phyloP scores from a whole-genome alignment of 768 basidiomycete species.

The Chiua virens region DNA sequence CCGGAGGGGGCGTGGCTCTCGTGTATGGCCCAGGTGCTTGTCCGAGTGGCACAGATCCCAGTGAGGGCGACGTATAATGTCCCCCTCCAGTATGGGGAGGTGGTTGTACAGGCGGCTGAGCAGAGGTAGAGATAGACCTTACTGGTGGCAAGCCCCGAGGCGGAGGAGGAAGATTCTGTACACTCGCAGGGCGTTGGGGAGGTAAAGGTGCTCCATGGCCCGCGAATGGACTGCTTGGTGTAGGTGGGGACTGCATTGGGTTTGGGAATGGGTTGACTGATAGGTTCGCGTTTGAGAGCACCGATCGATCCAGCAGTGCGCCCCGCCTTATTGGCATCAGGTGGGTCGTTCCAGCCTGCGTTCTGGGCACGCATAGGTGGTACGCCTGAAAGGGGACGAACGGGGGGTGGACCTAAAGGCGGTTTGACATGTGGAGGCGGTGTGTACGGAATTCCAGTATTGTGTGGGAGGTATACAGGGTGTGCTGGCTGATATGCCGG shows the following conservation, averaged over 20 bases:
- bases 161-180: conserved; percentile 45
- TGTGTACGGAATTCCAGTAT: conserved; percentile 4
- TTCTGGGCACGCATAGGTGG: conserved; percentile 67
- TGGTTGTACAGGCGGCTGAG: conserved; percentile 41
- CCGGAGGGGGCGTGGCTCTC: conserved; percentile 45
- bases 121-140: conserved; percentile 25
- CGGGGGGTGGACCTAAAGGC: conserved; percentile 39
- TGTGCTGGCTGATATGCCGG: conserved; percentile 35
- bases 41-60: conserved; percentile 27
- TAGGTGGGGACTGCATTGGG: conserved; percentile 45
- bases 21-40: conserved; percentile 37
- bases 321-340: conserved; percentile 41
- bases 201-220: conserved; percentile 35
- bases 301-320: conserved; percentile 53
- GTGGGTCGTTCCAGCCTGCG: conserved; percentile 93
- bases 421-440: conserved; percentile 37
- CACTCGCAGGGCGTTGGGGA: conserved; percentile 50
- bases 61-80: conserved; percentile 31
- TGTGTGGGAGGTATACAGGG: conserved; percentile 7
- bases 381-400: conserved; percentile 45
- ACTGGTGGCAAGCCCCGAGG: conserved; percentile 37
- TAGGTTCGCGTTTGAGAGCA: conserved; percentile 62
- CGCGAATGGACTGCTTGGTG: conserved; percentile 47
- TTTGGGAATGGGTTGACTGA: conserved; percentile 91
- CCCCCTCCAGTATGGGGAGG: conserved; percentile 35